Evolutionary conservation across 169 alveolate species (phyloP).

Genomic region (Eimeria maxima): DNA sequence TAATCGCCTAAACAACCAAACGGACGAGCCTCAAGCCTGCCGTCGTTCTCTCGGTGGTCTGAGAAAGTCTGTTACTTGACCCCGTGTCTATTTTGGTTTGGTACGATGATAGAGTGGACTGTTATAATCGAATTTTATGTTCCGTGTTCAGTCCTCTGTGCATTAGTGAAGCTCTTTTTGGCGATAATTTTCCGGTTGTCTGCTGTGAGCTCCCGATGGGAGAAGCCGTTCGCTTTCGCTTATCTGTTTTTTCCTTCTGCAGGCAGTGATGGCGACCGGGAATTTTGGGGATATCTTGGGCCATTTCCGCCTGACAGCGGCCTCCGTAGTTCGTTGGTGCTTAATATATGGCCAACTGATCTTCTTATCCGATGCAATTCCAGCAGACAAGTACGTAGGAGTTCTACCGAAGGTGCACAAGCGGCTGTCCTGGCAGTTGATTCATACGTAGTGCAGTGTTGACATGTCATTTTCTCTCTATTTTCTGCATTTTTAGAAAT

Average conservation of each 20-base stretch:
- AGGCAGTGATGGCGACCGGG: constrained; percentile 77
- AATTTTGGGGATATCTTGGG: constrained; percentile 61
- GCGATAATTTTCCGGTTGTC: not conserved
- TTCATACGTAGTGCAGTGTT: not conserved
- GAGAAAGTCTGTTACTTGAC: not conserved
- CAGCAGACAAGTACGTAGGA: constrained; percentile 48
- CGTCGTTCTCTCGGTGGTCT: not conserved
- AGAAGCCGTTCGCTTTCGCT: not conserved
- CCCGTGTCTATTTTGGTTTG: not conserved
- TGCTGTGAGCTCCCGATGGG: not conserved
- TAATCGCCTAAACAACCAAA: not conserved
- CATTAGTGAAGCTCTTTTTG: not conserved
- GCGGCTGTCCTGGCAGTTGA: not conserved
- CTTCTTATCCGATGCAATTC: constrained; percentile 53
- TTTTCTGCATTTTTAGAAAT: not conserved
- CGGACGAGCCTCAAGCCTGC: not conserved
- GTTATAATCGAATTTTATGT: not conserved
- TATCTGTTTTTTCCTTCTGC: not conserved
- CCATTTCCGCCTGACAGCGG: constrained; percentile 68
- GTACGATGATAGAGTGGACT: not conserved
- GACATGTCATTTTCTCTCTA: not conserved
- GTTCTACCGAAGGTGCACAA: not conserved
- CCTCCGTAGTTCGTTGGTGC: constrained; percentile 74
- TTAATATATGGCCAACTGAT: constrained; percentile 76
- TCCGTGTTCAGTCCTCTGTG: not conserved